Conservation (phyloP, 176 grass and related monocot species). For the Carex scoparia region DNA sequence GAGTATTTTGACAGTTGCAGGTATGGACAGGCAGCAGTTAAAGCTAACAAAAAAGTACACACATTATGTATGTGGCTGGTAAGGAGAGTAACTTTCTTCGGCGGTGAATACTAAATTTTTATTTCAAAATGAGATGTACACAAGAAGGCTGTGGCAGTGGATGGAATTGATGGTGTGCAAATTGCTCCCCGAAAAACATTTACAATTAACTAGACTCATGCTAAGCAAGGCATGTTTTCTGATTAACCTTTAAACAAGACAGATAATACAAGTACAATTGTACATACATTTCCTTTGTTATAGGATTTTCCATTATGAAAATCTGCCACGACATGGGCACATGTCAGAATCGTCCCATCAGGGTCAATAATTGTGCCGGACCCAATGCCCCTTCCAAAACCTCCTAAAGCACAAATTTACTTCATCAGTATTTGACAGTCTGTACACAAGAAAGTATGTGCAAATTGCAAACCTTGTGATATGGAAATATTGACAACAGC, state of each 20-base stretch:
- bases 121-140: not conserved
- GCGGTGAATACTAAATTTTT: not conserved
- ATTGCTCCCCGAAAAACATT: not conserved
- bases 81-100: not conserved
- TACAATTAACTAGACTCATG: not conserved
- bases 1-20: not conserved
- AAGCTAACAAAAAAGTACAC: not conserved
- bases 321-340: conserved; percentile 71
- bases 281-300: conserved; percentile 42
- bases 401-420: conserved; percentile 34
- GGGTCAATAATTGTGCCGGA: conserved; percentile 89
- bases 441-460: not conserved
- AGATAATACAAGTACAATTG: not conserved
- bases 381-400: conserved; percentile 44
- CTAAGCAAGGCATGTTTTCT: not conserved
- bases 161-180: not conserved
- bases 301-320: conserved; percentile 35
- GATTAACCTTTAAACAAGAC: not conserved
- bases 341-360: conserved; percentile 82
- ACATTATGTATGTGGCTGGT: not conserved
- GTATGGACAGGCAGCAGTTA: not conserved
- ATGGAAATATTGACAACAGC: conserved; percentile 77
- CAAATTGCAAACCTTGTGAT: conserved; percentile 32
- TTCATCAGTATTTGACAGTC: not conserved
- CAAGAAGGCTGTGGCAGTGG: not conserved